These are phyloP conservation scores for Lactifluus pinguis DNA, from an alignment of 768 basidiomycete genomes.

Conservation along the genomic window DNA sequence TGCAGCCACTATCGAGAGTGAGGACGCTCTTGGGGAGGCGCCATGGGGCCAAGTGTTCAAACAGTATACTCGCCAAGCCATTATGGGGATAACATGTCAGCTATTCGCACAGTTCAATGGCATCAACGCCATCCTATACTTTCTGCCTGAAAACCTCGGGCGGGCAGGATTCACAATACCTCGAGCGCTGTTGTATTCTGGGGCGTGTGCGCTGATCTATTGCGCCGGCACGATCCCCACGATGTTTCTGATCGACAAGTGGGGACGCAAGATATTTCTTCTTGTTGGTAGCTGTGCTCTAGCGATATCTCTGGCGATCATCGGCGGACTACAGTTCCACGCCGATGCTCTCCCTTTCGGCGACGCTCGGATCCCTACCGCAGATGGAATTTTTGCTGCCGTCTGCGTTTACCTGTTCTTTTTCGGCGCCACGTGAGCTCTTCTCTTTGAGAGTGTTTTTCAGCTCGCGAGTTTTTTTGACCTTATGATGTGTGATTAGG, in stretches of 20 bases:
- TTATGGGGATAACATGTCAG: constrained; percentile 47
- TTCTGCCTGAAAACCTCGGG: constrained; percentile 43
- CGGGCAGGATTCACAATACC: constrained; percentile 40
- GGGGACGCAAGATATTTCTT: constrained; percentile 44
- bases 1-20: constrained; percentile 31
- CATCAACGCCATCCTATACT: constrained; percentile 50
- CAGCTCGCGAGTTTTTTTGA: constrained; percentile 4
- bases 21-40: constrained; percentile 32
- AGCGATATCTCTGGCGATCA: constrained; percentile 36
- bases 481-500: background rate
- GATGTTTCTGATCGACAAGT: constrained; percentile 43
- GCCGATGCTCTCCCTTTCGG: constrained; percentile 33
- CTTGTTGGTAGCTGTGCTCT: constrained; percentile 38
- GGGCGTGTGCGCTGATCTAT: constrained; percentile 39
- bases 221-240: constrained; percentile 44
- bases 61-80: constrained; percentile 39
- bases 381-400: constrained; percentile 32
- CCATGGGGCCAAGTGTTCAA: constrained; percentile 42
- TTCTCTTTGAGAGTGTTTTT: constrained; percentile 7
- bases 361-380: constrained; percentile 24
- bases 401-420: constrained; percentile 53
- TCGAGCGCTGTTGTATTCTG: constrained; percentile 37
- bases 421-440: constrained; percentile 39
- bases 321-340: constrained; percentile 43
- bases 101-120: constrained; percentile 46